Conservation (phyloP, 1,284 basidiomycete genomes). For the Microbotryum lychnidis-dioicae region DNA sequence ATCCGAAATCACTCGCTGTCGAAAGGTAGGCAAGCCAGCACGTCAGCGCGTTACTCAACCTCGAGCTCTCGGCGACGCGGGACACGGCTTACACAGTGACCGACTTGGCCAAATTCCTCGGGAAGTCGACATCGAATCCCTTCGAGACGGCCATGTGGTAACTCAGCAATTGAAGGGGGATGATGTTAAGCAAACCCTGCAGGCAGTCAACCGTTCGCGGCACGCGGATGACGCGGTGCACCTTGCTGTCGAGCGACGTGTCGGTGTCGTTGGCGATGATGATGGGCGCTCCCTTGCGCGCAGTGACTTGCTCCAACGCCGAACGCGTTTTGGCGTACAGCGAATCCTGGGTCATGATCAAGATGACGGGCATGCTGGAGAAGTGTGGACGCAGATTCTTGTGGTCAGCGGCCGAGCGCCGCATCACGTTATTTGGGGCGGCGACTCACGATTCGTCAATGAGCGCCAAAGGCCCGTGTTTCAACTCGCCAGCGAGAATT, state of each 20-base stretch:
- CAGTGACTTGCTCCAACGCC: constrained; percentile 91
- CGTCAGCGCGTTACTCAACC: too few species aligned
- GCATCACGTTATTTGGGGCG: background rate
- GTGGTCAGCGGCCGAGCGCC: background rate
- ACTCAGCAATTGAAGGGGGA: constrained; percentile 89
- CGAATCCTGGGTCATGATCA: constrained; percentile 98
- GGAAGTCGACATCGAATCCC: constrained; percentile 98
- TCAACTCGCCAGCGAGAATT: constrained; percentile 95
- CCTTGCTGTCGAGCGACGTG: constrained; percentile 58
- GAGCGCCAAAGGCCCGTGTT: constrained; percentile 94
- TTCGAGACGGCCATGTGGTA: constrained; percentile 95
- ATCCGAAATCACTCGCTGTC: too few species aligned
- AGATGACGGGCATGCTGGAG: constrained; percentile 56
- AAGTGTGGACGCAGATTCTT: background rate
- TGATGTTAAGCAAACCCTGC: constrained; percentile 93
- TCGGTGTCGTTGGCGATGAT: constrained; percentile 95
- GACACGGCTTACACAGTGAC: too few species aligned
- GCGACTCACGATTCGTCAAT: constrained; percentile 76
- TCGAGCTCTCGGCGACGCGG: too few species aligned
- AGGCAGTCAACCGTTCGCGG: constrained; percentile 82
- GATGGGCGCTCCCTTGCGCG: constrained; percentile 66
- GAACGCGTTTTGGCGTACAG: constrained; percentile 97
- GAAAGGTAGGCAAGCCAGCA: too few species aligned
- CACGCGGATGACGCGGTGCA: constrained; percentile 43
- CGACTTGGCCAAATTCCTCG: constrained; percentile 46